A percentile compares a stretch with the other conserved stretches of the same genome.
phyloP scores from a whole-genome alignment of 2,329 filamentous ascomycete genomes.

The Talaromyces sp. region DNA sequence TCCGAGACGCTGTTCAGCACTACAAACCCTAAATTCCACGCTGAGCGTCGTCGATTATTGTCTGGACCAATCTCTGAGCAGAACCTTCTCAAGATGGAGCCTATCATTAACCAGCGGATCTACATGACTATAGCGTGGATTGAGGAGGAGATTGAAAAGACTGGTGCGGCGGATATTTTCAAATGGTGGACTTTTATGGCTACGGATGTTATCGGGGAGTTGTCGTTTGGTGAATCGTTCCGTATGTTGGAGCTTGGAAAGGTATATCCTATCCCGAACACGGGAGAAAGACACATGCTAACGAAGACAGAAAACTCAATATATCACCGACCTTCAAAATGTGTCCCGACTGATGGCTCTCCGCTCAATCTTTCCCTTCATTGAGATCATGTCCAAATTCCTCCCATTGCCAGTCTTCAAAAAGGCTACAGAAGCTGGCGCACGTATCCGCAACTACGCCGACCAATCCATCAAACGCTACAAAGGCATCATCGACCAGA shows the following conservation, averaged over 20 bases:
- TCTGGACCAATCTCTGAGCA: constrained; percentile 32
- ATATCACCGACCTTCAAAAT: constrained; percentile 39
- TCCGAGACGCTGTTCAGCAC: constrained; percentile 44
- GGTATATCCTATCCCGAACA: constrained; percentile 30
- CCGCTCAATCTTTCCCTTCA: constrained; percentile 26
- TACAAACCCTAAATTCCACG: constrained; percentile 41
- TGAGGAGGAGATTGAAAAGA: constrained; percentile 41
- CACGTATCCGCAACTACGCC: constrained; percentile 29
- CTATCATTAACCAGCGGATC: constrained; percentile 43
- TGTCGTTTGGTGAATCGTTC: constrained; percentile 59
- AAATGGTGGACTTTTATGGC: constrained; percentile 58
- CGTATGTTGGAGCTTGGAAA: constrained; percentile 51
- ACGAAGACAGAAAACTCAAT: constrained; percentile 41
- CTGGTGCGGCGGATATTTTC: constrained; percentile 46
- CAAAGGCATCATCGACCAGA: constrained; percentile 21
- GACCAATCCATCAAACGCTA: constrained; percentile 30
- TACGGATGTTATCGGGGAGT: constrained; percentile 54
- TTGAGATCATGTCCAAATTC: constrained; percentile 24
- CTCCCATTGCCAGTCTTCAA: constrained; percentile 30
- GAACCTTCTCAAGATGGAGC: constrained; percentile 34
- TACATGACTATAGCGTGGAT: constrained; percentile 47
- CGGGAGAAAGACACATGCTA: not conserved
- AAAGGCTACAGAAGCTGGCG: constrained; percentile 21
- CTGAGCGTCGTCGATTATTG: constrained; percentile 45
- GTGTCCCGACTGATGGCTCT: constrained; percentile 6